Conservation (phyloP, 371 early-diverging fungal species). For the Haplosporangium sp. region DNA sequence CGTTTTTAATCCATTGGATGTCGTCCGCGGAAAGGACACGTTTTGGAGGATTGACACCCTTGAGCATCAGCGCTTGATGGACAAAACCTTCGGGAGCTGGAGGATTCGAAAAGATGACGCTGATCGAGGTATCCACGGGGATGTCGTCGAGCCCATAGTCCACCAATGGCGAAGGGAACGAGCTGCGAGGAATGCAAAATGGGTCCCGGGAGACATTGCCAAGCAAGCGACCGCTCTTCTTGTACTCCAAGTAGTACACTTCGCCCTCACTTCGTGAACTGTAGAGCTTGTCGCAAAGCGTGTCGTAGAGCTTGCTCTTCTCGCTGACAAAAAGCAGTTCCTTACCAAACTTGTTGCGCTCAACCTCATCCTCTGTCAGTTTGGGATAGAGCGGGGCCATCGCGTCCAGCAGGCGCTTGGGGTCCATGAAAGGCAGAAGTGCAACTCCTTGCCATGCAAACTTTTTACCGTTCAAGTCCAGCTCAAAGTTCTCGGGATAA, state of each 20-base stretch:
- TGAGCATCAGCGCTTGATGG: slow-evolving; percentile 64
- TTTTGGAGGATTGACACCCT: slow-evolving; percentile 61
- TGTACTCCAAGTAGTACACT: slow-evolving; percentile 67
- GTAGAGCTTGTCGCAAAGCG: slow-evolving; percentile 70
- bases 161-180: slow-evolving; percentile 74
- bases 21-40: slow-evolving; percentile 63
- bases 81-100: slow-evolving; percentile 55
- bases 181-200: slow-evolving; percentile 77
- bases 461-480: slow-evolving; percentile 98
- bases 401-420: slow-evolving; percentile 81
- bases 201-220: slow-evolving; percentile 76
- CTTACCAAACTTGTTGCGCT: slow-evolving; percentile 81
- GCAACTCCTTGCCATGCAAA: slow-evolving; percentile 98
- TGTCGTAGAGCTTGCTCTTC: slow-evolving; percentile 73
- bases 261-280: slow-evolving; percentile 61
- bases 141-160: slow-evolving; percentile 70
- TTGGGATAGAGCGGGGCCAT: slow-evolving; percentile 75
- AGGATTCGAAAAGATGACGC: slow-evolving; percentile 66
- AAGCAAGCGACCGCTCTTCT: slow-evolving; percentile 66
- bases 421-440: slow-evolving; percentile 94
- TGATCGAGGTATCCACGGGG: slow-evolving; percentile 65
- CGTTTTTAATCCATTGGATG: slow-evolving; percentile 61
- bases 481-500: slow-evolving; percentile 92
- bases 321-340: slow-evolving; percentile 80
- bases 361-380: slow-evolving; percentile 81